Evolutionary conservation across 371 early-diverging fungal species (phyloP).

Genomic region (Apophysomyces sp.): DNA sequence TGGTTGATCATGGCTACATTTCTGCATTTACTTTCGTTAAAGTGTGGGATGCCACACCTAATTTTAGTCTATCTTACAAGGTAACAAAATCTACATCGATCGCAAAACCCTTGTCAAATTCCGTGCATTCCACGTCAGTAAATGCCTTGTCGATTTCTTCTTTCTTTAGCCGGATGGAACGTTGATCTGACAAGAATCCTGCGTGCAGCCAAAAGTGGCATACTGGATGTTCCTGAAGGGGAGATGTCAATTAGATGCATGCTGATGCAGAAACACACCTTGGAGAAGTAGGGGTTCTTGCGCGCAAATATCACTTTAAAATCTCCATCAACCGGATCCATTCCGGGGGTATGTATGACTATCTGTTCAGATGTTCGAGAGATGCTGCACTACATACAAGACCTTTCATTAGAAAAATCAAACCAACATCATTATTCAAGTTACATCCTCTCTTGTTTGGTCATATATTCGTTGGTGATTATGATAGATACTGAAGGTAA

Average conservation of each 20-base stretch:
- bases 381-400: slow-evolving; percentile 21
- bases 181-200: slow-evolving; percentile 31
- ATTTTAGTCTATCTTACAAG: background rate
- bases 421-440: slow-evolving; percentile 17
- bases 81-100: slow-evolving; percentile 22
- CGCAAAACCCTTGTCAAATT: slow-evolving; percentile 23
- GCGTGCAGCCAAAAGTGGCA: slow-evolving; percentile 57
- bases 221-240: slow-evolving; percentile 20
- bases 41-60: too few relatives aligned
- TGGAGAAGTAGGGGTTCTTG: slow-evolving; percentile 25
- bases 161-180: slow-evolving; percentile 35
- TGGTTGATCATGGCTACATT: too few relatives aligned
- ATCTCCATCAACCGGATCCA: slow-evolving; percentile 38
- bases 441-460: slow-evolving; percentile 13
- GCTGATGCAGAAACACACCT: background rate
- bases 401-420: background rate
- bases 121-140: slow-evolving; percentile 13
- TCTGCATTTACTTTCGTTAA: too few relatives aligned
- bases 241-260: background rate
- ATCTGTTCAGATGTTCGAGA: slow-evolving; percentile 21
- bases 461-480: slow-evolving; percentile 7
- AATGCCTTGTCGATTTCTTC: slow-evolving; percentile 33
- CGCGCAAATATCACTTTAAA: slow-evolving; percentile 48
- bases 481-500: slow-evolving; percentile 11
- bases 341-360: slow-evolving; percentile 23